Evolutionary conservation across 2,329 filamentous ascomycete species (phyloP).

Genomic region (Colletotrichum tropicicola): DNA sequence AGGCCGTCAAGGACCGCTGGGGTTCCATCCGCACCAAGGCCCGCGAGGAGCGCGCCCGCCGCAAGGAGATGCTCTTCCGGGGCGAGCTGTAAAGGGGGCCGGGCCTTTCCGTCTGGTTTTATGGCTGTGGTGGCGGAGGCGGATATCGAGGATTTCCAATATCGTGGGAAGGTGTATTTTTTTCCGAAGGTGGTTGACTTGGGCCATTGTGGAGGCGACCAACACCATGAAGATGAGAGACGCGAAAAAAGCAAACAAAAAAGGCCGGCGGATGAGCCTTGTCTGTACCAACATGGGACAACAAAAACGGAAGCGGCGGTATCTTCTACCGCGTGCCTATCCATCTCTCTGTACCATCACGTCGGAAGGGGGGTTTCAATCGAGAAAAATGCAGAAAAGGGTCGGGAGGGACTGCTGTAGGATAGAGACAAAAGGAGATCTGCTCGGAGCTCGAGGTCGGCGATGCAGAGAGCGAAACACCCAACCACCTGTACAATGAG

Average conservation of each 20-base stretch:
- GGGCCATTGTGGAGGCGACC: too few species aligned
- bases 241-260: too few species aligned
- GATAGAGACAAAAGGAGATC: conserved; percentile 14
- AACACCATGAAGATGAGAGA: too few species aligned
- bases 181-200: too few species aligned
- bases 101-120: too few species aligned
- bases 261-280: too few species aligned
- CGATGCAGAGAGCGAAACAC: background rate
- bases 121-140: background rate
- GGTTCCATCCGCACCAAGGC: conserved; percentile 64
- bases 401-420: background rate
- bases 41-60: conserved; percentile 62
- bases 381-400: background rate
- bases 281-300: conserved; percentile 13
- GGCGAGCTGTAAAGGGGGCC: conserved; percentile 58
- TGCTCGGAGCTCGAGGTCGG: background rate
- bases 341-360: conserved; percentile 18
- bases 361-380: background rate
- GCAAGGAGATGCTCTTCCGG: conserved; percentile 60
- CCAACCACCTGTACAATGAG: conserved; percentile 23
- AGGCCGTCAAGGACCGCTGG: conserved; percentile 63
- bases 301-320: background rate
- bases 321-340: background rate
- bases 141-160: background rate
- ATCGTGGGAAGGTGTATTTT: background rate